Conservation (phyloP, 2,329 filamentous ascomycete species). For the Fusarium circinatum region DNA sequence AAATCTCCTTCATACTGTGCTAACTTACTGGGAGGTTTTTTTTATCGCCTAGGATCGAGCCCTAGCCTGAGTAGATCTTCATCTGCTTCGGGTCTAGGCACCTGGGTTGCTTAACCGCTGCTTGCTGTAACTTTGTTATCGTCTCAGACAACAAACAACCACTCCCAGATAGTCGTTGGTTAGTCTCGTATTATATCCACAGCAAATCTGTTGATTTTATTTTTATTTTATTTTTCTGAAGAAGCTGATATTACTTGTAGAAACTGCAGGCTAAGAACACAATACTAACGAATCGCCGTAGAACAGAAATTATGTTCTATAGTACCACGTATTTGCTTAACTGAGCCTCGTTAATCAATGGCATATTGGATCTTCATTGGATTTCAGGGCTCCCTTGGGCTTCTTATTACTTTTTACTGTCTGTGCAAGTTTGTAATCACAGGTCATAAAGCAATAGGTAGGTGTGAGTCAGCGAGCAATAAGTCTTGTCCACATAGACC, state of each 20-base stretch:
- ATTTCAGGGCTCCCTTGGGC: background rate
- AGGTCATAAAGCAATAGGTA: background rate
- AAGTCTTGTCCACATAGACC: background rate
- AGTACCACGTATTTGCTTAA: background rate
- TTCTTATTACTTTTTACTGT: background rate
- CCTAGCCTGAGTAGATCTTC: background rate
- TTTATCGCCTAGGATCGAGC: background rate
- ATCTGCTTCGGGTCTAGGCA: background rate
- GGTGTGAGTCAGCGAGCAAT: background rate
- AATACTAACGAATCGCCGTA: background rate
- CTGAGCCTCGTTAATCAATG: background rate
- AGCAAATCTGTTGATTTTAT: background rate
- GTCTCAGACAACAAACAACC: background rate
- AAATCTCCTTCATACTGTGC: background rate
- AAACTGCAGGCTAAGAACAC: background rate
- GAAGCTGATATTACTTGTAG: background rate
- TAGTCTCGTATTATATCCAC: background rate
- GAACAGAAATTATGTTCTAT: conserved; percentile 4
- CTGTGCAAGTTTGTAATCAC: background rate
- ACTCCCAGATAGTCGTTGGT: background rate
- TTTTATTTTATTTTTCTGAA: background rate
- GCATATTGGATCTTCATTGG: background rate
- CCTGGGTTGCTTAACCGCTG: background rate
- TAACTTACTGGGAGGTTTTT: background rate
- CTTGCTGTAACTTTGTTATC: background rate